Evolutionary conservation across 1,139 yeast genomes (phyloP).

Genomic region (Meyerozyma smithsonii): DNA sequence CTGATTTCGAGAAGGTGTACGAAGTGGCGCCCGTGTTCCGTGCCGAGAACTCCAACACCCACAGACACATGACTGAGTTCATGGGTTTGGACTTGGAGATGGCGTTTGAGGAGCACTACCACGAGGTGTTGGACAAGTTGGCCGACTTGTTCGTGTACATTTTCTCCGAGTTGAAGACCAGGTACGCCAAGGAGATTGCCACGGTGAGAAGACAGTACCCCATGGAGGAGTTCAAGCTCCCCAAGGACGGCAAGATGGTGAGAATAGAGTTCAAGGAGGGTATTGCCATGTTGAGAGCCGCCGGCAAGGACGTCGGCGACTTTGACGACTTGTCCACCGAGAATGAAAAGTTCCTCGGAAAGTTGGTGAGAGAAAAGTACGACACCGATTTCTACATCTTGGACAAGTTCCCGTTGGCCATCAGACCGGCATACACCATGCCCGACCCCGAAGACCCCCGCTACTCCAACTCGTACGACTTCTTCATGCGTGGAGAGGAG

Average conservation of each 20-base stretch:
- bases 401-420: slow-evolving; percentile 95
- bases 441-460: slow-evolving; percentile 90
- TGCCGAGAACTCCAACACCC: slow-evolving; percentile 98
- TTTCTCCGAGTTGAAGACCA: slow-evolving; percentile 72
- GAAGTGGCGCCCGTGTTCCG: slow-evolving; percentile 98
- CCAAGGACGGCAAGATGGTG: slow-evolving; percentile 86
- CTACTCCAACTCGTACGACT: slow-evolving; percentile 93
- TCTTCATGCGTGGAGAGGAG: slow-evolving; percentile 99
- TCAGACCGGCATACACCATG: slow-evolving; percentile 99
- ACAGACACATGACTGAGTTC: slow-evolving; percentile 98
- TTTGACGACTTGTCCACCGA: slow-evolving; percentile 90
- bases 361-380: slow-evolving; percentile 85
- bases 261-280: slow-evolving; percentile 89
- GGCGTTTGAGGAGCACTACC: slow-evolving; percentile 97
- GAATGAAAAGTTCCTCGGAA: slow-evolving; percentile 90
- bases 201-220: slow-evolving; percentile 93
- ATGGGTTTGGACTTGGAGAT: slow-evolving; percentile 96
- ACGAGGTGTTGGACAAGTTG: slow-evolving; percentile 83
- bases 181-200: slow-evolving; percentile 82
- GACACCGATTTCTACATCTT: slow-evolving; percentile 96
- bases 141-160: slow-evolving; percentile 85
- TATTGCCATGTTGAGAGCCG: slow-evolving; percentile 74
- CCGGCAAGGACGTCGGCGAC: slow-evolving; percentile 78
- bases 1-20: slow-evolving; percentile 93
- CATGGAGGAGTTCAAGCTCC: slow-evolving; percentile 93